Evolutionary conservation across 2,329 filamentous ascomycete genomes (phyloP).

Genomic region (Raffaelea ambrosiae): DNA sequence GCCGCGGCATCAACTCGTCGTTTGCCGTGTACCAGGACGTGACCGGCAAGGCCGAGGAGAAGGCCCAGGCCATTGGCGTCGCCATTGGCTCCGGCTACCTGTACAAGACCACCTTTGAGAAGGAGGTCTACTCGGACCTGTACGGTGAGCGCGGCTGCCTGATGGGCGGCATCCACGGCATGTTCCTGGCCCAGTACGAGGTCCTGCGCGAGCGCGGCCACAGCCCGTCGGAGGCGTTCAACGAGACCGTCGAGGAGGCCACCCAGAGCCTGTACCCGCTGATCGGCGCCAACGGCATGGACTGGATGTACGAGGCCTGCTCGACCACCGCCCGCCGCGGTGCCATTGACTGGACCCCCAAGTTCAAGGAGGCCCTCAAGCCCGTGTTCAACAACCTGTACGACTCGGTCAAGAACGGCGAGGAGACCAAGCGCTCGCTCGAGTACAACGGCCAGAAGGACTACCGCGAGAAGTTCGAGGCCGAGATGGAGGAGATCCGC

Average conservation of each 20-base stretch:
- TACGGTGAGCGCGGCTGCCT: conserved; percentile 99
- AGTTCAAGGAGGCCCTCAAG: conserved; percentile 98
- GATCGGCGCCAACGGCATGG: conserved; percentile 96
- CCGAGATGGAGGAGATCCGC: conserved; percentile 98
- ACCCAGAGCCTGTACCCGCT: conserved; percentile 97
- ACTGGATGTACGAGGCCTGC: conserved; percentile 99
- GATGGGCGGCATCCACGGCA: conserved; percentile 99
- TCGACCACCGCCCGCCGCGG: conserved; percentile 96
- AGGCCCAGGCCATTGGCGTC: conserved; percentile 91
- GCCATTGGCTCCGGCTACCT: conserved; percentile 97
- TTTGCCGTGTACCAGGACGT: conserved; percentile 98
- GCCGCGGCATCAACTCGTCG: conserved; percentile 99
- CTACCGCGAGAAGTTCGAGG: conserved; percentile 95
- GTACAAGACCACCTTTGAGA: conserved; percentile 99
- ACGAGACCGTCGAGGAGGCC: conserved; percentile 99
- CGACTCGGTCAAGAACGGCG: conserved; percentile 81
- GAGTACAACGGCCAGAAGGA: conserved; percentile 94
- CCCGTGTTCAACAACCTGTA: conserved; percentile 98
- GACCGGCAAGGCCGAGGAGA: conserved; percentile 96
- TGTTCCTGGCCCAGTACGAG: conserved; percentile 99
- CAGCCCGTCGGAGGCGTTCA: conserved; percentile 97
- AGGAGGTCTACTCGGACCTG: conserved; percentile 99
- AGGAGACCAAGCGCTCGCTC: conserved; percentile 91
- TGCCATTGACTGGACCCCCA: conserved; percentile 96
- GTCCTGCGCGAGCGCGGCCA: conserved; percentile 98